Conservation (phyloP, 257 asterid genomes). For the Cinchona pubescens region DNA sequence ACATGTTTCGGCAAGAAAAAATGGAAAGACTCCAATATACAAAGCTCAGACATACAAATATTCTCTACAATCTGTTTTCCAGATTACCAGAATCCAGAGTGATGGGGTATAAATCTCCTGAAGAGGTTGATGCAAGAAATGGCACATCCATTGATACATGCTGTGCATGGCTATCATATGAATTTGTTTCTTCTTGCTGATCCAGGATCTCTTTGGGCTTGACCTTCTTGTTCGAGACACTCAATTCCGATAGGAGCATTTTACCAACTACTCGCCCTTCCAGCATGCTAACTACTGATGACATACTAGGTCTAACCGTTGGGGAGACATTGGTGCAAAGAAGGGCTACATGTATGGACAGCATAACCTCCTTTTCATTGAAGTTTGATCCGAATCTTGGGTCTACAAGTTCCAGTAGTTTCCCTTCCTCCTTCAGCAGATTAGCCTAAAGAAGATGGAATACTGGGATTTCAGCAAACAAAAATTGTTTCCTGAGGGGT, state of each 20-base stretch:
- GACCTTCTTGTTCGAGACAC: neutral
- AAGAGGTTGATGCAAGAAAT: conserved; percentile 38
- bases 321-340: conserved; percentile 44
- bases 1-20: neutral
- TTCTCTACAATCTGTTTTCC: conserved; percentile 6
- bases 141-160: conserved; percentile 44
- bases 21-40: neutral
- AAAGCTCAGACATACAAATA: neutral
- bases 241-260: conserved; percentile 17
- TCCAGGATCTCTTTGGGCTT: neutral
- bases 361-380: conserved; percentile 33
- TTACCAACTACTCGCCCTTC: conserved; percentile 40
- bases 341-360: conserved; percentile 45
- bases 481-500: neutral
- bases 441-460: conserved; percentile 34
- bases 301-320: conserved; percentile 57
- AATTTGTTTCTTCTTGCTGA: neutral
- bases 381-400: conserved; percentile 39
- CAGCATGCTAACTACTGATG: conserved; percentile 57
- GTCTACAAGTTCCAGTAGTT: conserved; percentile 48
- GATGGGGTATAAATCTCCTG: conserved; percentile 50
- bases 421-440: conserved; percentile 35
- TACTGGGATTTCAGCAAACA: neutral
- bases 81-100: conserved; percentile 23
- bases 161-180: conserved; percentile 14